Conservation (phyloP, 371 early-diverging fungal species). For the Mortierella sp. region DNA sequence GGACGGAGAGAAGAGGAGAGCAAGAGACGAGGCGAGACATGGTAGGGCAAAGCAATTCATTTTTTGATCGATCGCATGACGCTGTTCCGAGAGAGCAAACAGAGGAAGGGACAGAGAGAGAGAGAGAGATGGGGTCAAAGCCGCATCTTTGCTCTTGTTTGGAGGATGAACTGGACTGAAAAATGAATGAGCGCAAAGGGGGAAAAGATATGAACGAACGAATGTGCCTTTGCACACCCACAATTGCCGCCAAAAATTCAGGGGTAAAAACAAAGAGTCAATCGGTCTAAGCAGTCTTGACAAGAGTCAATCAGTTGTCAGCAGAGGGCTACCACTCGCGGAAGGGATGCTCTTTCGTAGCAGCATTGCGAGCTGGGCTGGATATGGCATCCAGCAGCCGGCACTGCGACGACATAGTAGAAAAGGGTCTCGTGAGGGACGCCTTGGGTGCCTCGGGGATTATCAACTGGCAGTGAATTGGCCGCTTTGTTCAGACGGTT, state of each 20-base stretch:
- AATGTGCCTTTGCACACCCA: neutral
- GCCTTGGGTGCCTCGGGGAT: no score
- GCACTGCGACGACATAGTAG: no score
- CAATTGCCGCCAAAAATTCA: constrained; percentile 10
- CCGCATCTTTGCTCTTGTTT: neutral
- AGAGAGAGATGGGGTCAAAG: neutral
- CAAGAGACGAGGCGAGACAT: neutral
- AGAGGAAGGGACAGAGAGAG: neutral
- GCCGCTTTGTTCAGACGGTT: no score
- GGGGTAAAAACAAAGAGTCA: neutral
- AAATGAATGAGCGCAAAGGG: neutral
- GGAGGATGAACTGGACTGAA: neutral
- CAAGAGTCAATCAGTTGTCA: no score
- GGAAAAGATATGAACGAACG: neutral
- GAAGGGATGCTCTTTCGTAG: no score
- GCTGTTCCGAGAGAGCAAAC: neutral
- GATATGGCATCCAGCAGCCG: no score
- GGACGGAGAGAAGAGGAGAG: neutral
- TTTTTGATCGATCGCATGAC: constrained; percentile 5
- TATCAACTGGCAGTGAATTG: no score
- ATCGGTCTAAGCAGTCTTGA: no score
- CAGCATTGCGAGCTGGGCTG: no score
- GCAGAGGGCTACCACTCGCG: no score
- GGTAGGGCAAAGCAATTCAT: neutral
- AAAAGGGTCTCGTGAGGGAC: no score